Base-by-base conservation (phyloP, 192 early-diverging fungal species). In the Entomortierella parvispora region DNA sequence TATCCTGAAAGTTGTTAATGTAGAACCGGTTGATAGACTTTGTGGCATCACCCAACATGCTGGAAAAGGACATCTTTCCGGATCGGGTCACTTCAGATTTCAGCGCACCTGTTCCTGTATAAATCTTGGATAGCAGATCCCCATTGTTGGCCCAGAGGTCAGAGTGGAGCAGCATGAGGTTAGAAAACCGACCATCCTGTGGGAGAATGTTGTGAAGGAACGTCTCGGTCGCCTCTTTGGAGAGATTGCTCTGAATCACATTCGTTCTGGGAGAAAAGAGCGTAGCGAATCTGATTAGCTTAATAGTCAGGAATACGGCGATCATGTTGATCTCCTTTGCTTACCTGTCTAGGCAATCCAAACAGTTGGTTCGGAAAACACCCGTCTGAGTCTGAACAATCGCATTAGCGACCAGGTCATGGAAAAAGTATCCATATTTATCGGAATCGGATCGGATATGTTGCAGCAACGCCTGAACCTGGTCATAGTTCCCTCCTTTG, bases 1-100 rank as follows among this genome's bases (percentile, higher is more conserved):
- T 95, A 83, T 99, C 98, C 68, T 95, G 91, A 62, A 99, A 96
- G 62, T 95, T 97, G 81, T 96, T 96, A 74, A 97, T 95, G 71
- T 94, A 92, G 66, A 99, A 93, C 12, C 98, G 86, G 68, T 94
- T 96, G 47, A 95, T 88, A 20, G 94, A 94, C 62, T 97, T 97
- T 4, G 93, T 91, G 17, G 97, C 95, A 76, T 98, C 97, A 63
- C 95, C 93, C 25, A 99, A 61, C 66, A 69, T 66, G 75, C 86
- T 83, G 40, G 88, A 78, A 55, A 95, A 79, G 12, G 94, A 95
- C 49, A 89, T 84, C 62, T 97, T 99, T 47, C 96, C 96, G 3
- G 94, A 92, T 15, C 95, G 85, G 0, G 96, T 97, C 42, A 92
- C 91, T 8, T 91, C 91, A 1, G 95, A 93, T 63, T 96, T 96